Base-by-base conservation (phyloP, 2,329 filamentous ascomycete species). In the Neurospora sp. region DNA sequence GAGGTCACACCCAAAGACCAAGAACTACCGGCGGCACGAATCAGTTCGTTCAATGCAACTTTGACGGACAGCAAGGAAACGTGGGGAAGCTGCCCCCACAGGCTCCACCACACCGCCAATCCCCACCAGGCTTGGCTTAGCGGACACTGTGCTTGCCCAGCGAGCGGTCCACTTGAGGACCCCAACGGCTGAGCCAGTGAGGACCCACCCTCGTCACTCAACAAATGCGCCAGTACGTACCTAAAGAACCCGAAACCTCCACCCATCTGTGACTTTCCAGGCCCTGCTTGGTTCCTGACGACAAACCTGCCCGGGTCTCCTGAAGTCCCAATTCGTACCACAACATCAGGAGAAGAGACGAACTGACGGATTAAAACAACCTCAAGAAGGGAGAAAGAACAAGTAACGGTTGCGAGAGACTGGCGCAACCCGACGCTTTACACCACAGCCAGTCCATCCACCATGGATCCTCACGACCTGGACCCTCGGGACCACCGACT, bases 391-490 rank as follows among this genome's bases (percentile, higher is more conserved):
- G 33, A 12, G 23, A 62, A 17, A 6, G 12, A 17, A 62, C 23
- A 62, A 62, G 52, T 17, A 33, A 62, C 52, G 52, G 52, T 62
- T 62, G 52, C 23, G 52, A 62, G 52, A 62, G 52, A 33, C 52
- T 62, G 52, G 52, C 52, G 52, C 52, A 62, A 62, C 52, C 52
- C 23, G 52, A 62, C 52, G 23, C 52, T 62, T 62, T 33, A 33
- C 23, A 62, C 23, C 52, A 33, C 23, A 33, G 11, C 52, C 52
- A 62, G 52, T 33, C 39, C 37, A 36, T 52, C 62, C 66, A 74
- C n/a, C 69, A 81, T 80, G 77, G 79, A 81, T 69, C 71, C 76
- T 40, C 75, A 77, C 70, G 78, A 79, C 36, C 77, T 83, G 39
- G 75, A 77, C 69, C 77, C 75, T 62, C 52, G 52, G 23, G 52